phyloP scores from a whole-genome alignment of 495 filamentous ascomycete genomes.

The Podospora pseudoanserina region DNA sequence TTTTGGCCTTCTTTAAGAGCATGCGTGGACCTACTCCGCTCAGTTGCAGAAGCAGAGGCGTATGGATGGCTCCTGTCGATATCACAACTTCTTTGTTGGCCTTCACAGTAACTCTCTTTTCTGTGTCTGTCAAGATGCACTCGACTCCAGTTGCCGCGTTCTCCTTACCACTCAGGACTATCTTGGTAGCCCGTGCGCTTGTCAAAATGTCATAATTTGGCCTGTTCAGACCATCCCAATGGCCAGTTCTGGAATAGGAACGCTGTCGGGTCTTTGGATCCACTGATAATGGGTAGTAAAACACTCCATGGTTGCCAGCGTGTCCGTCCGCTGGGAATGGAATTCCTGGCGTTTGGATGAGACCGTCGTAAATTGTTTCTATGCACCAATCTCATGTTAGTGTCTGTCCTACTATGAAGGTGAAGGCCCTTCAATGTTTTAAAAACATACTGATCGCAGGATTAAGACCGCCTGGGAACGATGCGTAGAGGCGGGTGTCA shows the following conservation, averaged over 20 bases:
- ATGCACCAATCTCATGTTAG: neutral
- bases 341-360: neutral
- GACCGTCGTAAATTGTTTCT: neutral
- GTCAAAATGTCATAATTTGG: conserved; percentile 46
- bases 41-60: conserved; percentile 58
- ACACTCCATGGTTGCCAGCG: neutral
- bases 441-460: neutral
- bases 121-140: conserved; percentile 22
- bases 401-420: neutral
- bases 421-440: neutral
- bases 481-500: neutral
- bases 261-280: neutral
- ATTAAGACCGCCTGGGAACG: neutral
- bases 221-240: conserved; percentile 15
- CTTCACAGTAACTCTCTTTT: conserved; percentile 22
- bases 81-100: conserved; percentile 53
- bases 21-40: conserved; percentile 70
- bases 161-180: conserved; percentile 34
- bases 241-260: neutral
- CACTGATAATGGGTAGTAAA: neutral
- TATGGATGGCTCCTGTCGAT: conserved; percentile 52
- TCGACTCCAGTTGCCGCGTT: conserved; percentile 32
- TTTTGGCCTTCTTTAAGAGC: conserved; percentile 61
- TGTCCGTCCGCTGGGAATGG: neutral
- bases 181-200: conserved; percentile 40